Percentiles rank a stretch among this genome's conserved stretches.
These are phyloP conservation scores for Leptographium wingfieldii DNA, from an alignment of 2,329 filamentous ascomycete species.

Conservation along the genomic window DNA sequence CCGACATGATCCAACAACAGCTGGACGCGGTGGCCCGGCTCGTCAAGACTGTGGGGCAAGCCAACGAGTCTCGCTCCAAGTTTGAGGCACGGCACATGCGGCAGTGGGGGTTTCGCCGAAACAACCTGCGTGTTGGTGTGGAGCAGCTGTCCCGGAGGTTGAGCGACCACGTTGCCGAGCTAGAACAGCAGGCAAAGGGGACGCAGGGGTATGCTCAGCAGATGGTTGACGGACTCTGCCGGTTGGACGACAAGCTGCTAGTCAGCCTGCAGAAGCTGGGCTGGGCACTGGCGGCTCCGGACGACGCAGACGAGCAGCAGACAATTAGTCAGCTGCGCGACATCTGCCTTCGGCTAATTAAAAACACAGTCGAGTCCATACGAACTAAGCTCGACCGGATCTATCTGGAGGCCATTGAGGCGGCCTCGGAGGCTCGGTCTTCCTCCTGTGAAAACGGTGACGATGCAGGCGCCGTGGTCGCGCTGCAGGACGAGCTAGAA, in stretches of 20 bases:
- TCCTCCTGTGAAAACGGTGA: conserved; percentile 14
- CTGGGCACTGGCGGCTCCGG: conserved; percentile 41
- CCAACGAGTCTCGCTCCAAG: conserved; percentile 20
- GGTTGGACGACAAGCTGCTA: conserved; percentile 53
- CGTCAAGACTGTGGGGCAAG: conserved; percentile 27
- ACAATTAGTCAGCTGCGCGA: conserved; percentile 46
- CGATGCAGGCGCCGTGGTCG: conserved; percentile 28
- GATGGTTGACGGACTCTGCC: conserved; percentile 36
- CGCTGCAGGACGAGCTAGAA: conserved; percentile 52
- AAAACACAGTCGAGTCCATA: conserved; percentile 41
- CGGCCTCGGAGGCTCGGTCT: conserved; percentile 12
- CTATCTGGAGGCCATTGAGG: conserved; percentile 35
- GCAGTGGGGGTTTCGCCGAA: conserved; percentile 27
- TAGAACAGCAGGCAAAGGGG: conserved; percentile 37
- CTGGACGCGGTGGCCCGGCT: conserved; percentile 45
- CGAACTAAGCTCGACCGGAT: conserved; percentile 42
- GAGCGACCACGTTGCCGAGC: conserved; percentile 31
- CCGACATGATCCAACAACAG: conserved; percentile 47
- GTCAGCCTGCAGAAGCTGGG: conserved; percentile 54
- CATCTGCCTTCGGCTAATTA: conserved; percentile 44
- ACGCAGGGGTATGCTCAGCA: conserved; percentile 32
- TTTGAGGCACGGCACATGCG: conserved; percentile 22
- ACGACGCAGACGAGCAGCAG: conserved; percentile 28
- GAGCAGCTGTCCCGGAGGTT: conserved; percentile 35
- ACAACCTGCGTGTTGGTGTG: conserved; percentile 30